phyloP scores from a whole-genome alignment of 2,329 filamentous ascomycete genomes.

The Botrytis cinerea region DNA sequence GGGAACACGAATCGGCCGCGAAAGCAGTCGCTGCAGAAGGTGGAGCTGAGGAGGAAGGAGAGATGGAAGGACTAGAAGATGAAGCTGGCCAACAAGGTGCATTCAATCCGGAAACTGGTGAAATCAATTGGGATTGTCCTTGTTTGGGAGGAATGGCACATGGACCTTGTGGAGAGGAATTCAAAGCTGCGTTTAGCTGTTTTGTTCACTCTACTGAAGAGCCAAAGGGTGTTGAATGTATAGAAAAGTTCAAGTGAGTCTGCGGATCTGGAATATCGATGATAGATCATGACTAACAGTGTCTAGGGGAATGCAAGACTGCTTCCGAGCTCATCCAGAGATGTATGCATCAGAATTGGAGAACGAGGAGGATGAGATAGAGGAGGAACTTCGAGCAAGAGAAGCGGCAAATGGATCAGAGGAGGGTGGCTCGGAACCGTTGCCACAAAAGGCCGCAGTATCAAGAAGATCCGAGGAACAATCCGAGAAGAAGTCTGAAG shows the following conservation, averaged over 20 bases:
- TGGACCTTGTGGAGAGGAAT: constrained; percentile 93
- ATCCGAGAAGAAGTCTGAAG: not conserved
- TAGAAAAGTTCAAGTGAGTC: constrained; percentile 92
- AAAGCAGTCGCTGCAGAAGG: constrained; percentile 31
- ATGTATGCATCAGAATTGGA: constrained; percentile 88
- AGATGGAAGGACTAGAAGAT: constrained; percentile 65
- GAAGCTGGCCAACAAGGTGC: constrained; percentile 87
- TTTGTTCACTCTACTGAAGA: constrained; percentile 96
- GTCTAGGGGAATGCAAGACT: constrained; percentile 89
- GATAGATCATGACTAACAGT: constrained; percentile 32
- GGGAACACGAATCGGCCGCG: constrained; percentile 29
- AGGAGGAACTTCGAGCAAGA: constrained; percentile 38
- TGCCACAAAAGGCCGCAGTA: constrained; percentile 14
- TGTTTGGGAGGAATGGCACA: constrained; percentile 96
- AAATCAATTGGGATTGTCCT: constrained; percentile 99
- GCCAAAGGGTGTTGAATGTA: constrained; percentile 96
- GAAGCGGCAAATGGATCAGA: constrained; percentile 29
- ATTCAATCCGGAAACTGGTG: constrained; percentile 96
- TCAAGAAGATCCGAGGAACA: not conserved
- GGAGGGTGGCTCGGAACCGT: constrained; percentile 20
- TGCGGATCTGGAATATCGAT: constrained; percentile 1
- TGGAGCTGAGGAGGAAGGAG: constrained; percentile 33
- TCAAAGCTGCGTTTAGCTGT: constrained; percentile 94
- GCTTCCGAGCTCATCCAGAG: constrained; percentile 90
- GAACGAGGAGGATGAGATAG: constrained; percentile 66